Conservation (phyloP, 148 eudicot genomes). For the Rhododendron griersonianum region DNA sequence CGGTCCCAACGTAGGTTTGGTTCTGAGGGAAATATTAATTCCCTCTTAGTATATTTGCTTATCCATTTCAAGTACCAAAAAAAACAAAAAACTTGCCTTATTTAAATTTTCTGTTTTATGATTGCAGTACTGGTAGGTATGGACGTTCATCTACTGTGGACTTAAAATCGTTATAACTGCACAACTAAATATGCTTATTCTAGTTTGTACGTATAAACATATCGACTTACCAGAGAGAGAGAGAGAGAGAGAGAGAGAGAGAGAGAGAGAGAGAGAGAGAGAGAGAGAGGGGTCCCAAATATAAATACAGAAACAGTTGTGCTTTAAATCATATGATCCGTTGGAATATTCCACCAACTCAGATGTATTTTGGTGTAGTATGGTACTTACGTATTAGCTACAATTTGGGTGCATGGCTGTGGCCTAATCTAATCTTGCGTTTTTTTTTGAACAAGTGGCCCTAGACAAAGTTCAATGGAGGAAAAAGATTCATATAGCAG, state of each 20-base stretch:
- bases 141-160: slow-evolving; percentile 13
- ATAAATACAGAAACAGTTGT: not conserved
- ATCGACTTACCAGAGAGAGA: not conserved
- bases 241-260: not conserved
- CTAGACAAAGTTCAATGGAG: too few species aligned
- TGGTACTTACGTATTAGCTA: not conserved
- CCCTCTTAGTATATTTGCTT: not conserved
- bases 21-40: not conserved
- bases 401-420: too few species aligned
- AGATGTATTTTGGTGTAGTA: not conserved
- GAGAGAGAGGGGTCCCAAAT: not conserved
- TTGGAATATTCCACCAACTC: not conserved
- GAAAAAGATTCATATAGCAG: too few species aligned
- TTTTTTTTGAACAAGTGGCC: too few species aligned
- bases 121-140: not conserved
- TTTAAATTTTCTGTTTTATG: not conserved
- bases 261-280: too few species aligned
- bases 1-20: not conserved
- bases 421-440: too few species aligned
- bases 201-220: not conserved
- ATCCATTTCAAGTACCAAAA: not conserved
- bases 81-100: not conserved
- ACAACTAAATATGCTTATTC: not conserved
- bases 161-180: not conserved
- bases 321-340: not conserved